Percentiles rank a stretch among this genome's conserved stretches.
Evolutionary conservation across 345 rosid species (phyloP).

Genomic region (Melaleuca alternifolia): DNA sequence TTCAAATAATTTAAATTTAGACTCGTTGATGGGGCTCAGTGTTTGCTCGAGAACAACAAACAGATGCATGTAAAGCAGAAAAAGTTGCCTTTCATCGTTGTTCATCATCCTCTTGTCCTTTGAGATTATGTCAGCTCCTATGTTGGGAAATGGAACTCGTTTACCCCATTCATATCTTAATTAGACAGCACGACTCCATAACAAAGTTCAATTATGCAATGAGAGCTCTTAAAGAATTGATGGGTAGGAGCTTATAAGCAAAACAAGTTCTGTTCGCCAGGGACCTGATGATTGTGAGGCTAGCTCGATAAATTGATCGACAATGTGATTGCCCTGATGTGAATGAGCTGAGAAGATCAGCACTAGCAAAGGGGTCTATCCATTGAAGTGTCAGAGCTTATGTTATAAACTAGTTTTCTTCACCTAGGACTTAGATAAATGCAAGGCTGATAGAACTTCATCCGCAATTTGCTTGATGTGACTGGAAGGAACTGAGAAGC

Average conservation of each 20-base stretch:
- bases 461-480: not conserved
- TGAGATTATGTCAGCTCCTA: not conserved
- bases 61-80: not conserved
- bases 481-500: not conserved
- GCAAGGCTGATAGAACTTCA: not conserved
- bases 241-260: not conserved
- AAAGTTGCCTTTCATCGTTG: not conserved
- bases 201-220: not conserved
- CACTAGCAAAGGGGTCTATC: accelerated
- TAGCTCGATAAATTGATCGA: not conserved
- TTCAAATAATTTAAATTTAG: not conserved
- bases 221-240: not conserved
- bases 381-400: not conserved
- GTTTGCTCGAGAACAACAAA: not conserved
- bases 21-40: not conserved
- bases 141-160: not conserved
- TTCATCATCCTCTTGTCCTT: not conserved
- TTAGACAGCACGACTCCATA: not conserved
- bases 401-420: not conserved
- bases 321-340: not conserved
- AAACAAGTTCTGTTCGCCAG: not conserved
- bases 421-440: not conserved
- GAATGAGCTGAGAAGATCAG: not conserved
- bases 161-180: not conserved
- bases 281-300: not conserved